These are phyloP conservation scores for Solanum arcanum DNA, from an alignment of 257 asterid genomes.

Conservation along the genomic window DNA sequence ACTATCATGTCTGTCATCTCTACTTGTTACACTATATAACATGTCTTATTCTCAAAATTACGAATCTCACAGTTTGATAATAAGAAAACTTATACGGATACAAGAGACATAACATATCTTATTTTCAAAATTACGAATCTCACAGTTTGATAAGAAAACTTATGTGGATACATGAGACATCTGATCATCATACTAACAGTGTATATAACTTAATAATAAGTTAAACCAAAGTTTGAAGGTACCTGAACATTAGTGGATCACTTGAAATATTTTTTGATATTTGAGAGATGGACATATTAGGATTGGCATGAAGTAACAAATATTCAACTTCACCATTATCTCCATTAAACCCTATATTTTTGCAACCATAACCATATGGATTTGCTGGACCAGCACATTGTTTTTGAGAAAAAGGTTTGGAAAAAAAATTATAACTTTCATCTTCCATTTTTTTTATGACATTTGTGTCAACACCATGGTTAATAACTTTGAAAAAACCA, in stretches of 20 bases:
- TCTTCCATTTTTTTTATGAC: constrained; percentile 41
- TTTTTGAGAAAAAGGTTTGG: constrained; percentile 41
- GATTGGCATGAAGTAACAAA: constrained; percentile 45
- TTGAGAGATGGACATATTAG: constrained; percentile 13
- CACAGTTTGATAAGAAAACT: not conserved
- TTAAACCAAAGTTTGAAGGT: not conserved
- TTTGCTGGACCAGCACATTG: constrained; percentile 42
- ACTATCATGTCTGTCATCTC: not conserved
- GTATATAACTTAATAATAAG: not conserved
- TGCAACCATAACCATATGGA: constrained; percentile 67
- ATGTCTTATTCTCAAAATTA: not conserved
- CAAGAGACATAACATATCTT: no score
- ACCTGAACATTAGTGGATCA: constrained; percentile 51
- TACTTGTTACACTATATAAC: not conserved
- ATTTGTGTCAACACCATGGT: constrained; percentile 42
- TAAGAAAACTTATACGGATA: not conserved
- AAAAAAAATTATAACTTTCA: constrained; percentile 41
- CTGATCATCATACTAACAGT: no score
- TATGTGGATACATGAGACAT: not conserved
- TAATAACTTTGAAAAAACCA: constrained; percentile 75
- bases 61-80: not conserved
- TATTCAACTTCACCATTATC: constrained; percentile 74
- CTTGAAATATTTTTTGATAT: constrained; percentile 7
- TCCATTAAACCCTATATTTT: constrained; percentile 64
- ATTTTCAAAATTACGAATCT: not conserved